phyloP scores from a whole-genome alignment of 768 basidiomycete species.

The Lentinula lateritia region DNA sequence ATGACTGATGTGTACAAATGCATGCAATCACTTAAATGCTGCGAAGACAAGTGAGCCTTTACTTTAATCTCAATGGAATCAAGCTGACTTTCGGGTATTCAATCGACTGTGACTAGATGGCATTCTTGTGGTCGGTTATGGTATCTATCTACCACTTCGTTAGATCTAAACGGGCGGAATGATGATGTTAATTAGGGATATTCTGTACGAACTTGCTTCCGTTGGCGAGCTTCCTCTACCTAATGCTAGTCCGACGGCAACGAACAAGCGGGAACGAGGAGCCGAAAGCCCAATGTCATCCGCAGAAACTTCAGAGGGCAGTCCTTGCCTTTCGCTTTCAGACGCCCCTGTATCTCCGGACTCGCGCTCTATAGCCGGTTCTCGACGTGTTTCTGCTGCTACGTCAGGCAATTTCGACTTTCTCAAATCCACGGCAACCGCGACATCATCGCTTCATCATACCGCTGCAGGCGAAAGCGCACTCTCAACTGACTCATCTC shows the following conservation, averaged over 20 bases:
- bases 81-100: neutral
- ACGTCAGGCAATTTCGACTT: neutral
- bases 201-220: slow-evolving; percentile 66
- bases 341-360: neutral
- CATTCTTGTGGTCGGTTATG: slow-evolving; percentile 14
- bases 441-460: neutral
- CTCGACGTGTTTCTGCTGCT: neutral
- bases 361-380: neutral
- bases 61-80: neutral
- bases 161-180: neutral
- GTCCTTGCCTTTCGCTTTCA: neutral
- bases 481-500: neutral
- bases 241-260: slow-evolving; percentile 39
- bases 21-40: slow-evolving; percentile 25
- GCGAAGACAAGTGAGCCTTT: slow-evolving; percentile 13
- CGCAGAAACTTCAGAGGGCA: neutral
- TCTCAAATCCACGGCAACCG: neutral
- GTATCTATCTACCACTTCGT: neutral
- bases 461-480: neutral
- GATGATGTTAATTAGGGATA: slow-evolving; percentile 42
- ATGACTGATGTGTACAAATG: slow-evolving; percentile 39
- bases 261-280: slow-evolving; percentile 60
- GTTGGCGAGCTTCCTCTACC: slow-evolving; percentile 70
- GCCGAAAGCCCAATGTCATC: slow-evolving; percentile 37
- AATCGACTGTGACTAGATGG: slow-evolving; percentile 7